Evolutionary conservation across 345 rosid genomes (phyloP), one percentile per base, ranked within the genome.

Genomic region (Salix suchowensis): DNA sequence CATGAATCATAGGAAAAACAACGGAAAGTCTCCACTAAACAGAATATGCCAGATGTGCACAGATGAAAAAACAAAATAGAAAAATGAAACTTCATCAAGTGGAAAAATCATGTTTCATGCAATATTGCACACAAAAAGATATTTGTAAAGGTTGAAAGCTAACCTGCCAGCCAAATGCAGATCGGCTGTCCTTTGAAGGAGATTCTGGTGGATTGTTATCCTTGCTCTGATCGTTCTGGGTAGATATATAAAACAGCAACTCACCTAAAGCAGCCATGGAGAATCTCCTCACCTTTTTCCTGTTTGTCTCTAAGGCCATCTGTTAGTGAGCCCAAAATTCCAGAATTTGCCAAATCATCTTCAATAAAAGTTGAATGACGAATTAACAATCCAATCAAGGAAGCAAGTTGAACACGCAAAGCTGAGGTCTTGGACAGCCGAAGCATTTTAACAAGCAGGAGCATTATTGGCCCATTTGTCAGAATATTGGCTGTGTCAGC

Each of bases 221-320:
- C 79, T 81, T 89, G 64, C 16, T 83, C 40, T 92, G 91, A 77
- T 96, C 98, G 80, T 85, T 93, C 84, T 91, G 99, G 23, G 99
- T 92, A 81, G 99, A 93, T 76, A 96, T 88, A 81, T 96, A 96
- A 86, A 93, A 96, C 74, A 96, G 82, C 87, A 96, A 78, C 85
- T 96, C 99, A 67, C 99, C 99, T 80, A 96, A 84, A 84, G 99
- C 97, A 58, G 97, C 99, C 99, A 96, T 92, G 23, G 92, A 92
- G 78, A 96, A 93, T 82, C 98, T 86, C 83, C 99, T 88, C 62
- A 93, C 94, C 94, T 82, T 93, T 96, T 81, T 96, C 99, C 82
- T 93, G 98, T 83, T 85, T 88, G 88, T 92, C 97, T 75, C 97
- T 88, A 11, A 96, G 95, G 83, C 96, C 96, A 85, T 89, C 93